Evolutionary conservation across 352 stramenopile species (phyloP), one percentile per base, ranked within the genome.

Genomic region (Globisporangium spiculum): DNA sequence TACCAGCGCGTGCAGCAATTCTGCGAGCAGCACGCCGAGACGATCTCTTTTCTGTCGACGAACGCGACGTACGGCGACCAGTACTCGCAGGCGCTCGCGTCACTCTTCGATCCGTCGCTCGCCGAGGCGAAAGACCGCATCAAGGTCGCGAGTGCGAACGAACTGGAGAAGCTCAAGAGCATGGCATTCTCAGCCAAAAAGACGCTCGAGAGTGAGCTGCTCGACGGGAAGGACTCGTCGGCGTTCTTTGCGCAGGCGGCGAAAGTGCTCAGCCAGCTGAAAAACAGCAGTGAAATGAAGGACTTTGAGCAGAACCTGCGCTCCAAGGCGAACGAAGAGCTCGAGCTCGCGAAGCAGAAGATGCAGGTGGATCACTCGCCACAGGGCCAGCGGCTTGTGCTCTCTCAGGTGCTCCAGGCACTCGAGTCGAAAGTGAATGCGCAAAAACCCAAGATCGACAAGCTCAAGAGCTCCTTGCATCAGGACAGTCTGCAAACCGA

Each of bases 1-100:
- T 92, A 93, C 60, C 65, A 48, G 0, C 76, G 73, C 27, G 68
- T 93, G n/a, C 77, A 90, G 60, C 64, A 62, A 20, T 84, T 92
- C 50, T 94, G 85, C 36, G 87, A 93, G 53, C 71, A 89, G 55
- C 79, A 94, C 64, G 81, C 83, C 1, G 76, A 90, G 48, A 75
- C 81, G 18, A 89, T 94, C 20, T 92, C 85, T 48, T 90, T 91
- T 30, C 75, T 93, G 10, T 92, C 85, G 3, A 92, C 83, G 1
- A 93, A 92, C 48, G 77, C 79, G 1, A 71, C 71, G 20, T 93
- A 92, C 59, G 77, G 85, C 16, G 78, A 89, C 24, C 80, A 92
- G 57, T 94, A 94, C 66, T 79, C 79, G 0, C 59, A 77, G 53
- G 78, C 84, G 10, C 60, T 94, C 5, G 65, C 66, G 32, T 86